Percentiles rank a stretch among this genome's conserved stretches.
These are phyloP conservation scores for Coemansia sp. DNA, from an alignment of 192 early-diverging fungal genomes.

Conservation along the genomic window DNA sequence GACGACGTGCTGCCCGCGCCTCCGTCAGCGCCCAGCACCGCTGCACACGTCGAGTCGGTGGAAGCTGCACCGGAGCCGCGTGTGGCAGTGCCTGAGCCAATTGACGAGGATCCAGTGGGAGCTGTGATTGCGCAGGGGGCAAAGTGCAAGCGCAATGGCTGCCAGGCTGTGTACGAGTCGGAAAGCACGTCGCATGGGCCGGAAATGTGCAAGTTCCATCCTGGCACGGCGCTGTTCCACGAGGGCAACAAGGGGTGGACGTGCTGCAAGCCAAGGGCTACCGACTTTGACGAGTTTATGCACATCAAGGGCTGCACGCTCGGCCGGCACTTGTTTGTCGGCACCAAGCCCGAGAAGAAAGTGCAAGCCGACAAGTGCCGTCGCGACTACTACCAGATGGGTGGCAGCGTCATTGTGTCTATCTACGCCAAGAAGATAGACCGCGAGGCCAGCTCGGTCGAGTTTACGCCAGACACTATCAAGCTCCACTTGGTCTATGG, in stretches of 20 bases:
- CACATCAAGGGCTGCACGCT: slow-evolving; percentile 89
- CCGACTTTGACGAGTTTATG: slow-evolving; percentile 98
- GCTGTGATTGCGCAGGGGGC: slow-evolving; percentile 70
- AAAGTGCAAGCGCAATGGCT: slow-evolving; percentile 82
- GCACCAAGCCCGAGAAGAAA: slow-evolving; percentile 32
- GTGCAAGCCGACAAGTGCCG: slow-evolving; percentile 59
- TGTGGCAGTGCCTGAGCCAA: slow-evolving; percentile 55
- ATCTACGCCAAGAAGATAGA: slow-evolving; percentile 93
- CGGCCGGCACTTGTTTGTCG: slow-evolving; percentile 92
- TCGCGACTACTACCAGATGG: slow-evolving; percentile 95
- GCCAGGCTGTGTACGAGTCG: slow-evolving; percentile 65
- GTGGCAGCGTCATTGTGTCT: slow-evolving; percentile 75
- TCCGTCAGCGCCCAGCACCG: slow-evolving; percentile 12
- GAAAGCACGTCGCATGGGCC: slow-evolving; percentile 48
- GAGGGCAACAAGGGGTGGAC: slow-evolving; percentile 98
- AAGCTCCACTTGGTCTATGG: slow-evolving; percentile 76
- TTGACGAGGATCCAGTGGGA: slow-evolving; percentile 75
- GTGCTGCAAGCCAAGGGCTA: slow-evolving; percentile 91
- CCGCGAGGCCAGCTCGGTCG: slow-evolving; percentile 66
- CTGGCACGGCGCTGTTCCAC: slow-evolving; percentile 91
- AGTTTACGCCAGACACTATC: slow-evolving; percentile 63
- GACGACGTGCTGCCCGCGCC: slow-evolving; percentile 39
- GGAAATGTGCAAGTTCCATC: slow-evolving; percentile 77
- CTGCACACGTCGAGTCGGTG: background rate
- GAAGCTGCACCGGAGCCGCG: slow-evolving; percentile 25